Evolutionary conservation across 2,329 filamentous ascomycete species (phyloP), one percentile per base, ranked within the genome.

Genomic region (Xylariaceae sp.): DNA sequence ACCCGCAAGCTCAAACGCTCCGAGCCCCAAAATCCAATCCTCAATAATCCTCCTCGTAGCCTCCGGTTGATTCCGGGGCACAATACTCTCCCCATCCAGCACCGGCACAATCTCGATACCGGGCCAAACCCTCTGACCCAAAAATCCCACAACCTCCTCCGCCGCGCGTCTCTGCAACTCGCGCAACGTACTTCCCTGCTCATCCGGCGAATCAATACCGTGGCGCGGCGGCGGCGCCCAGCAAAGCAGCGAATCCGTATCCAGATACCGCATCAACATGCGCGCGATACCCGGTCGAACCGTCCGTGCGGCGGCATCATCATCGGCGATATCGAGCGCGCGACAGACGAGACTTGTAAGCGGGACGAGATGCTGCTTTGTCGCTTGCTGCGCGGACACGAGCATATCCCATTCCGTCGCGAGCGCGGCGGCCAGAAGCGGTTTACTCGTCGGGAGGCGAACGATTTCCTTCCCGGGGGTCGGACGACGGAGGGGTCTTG

Each of bases 321-420:
- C 88, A 17, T 80, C 80, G 52, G 79, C 80, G 57, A 97, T 89
- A 71, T 97, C 93, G 35, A 93, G 74, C 0, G 92, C 93, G 51
- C 94, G 88, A 63, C 91, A 90, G 18, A 87, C 80, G 13, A 97
- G 83, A 52, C 90, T 92, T 2, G 92, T 97, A 64, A 99, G 79
- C 11, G 94, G 94, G 65, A 97, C 93, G 52, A 95, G 84, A 75
- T 97, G 91, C 60, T 89, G 85, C 73, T 88, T 90, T 45, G 92
- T 82, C 0, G 92, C 90, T 75, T 97, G 90, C 71, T 92, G 88
- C 2, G 89, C 86, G 11, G 89, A 89, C 23, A 87, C 82, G 61
- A 99, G 82, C 53, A 88, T 80, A 72, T 97, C 92, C 94, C 94
- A 99, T 78, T 99, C 94, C 50, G 95, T 77, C 2, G 93, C 94